phyloP scores from a whole-genome alignment of 441 rosid genomes.

The Euphorbia schlechtendalii region DNA sequence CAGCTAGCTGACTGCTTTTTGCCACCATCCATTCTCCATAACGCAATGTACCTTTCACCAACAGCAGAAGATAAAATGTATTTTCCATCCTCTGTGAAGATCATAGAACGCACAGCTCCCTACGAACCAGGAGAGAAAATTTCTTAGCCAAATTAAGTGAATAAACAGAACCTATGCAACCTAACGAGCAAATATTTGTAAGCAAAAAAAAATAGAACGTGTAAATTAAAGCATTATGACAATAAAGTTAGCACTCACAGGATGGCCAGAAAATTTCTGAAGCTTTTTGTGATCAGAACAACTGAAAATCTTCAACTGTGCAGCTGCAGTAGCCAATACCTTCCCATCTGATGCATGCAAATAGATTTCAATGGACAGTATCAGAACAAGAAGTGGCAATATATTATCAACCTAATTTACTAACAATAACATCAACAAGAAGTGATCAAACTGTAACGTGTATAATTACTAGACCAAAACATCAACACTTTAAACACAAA shows the following conservation, averaged over 20 bases:
- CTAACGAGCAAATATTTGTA: neutral
- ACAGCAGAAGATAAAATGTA: constrained; percentile 70
- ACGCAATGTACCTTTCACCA: constrained; percentile 73
- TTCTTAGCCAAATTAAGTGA: constrained; percentile 13
- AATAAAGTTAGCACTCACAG: constrained; percentile 54
- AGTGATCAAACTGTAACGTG: neutral
- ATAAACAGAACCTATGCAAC: neutral
- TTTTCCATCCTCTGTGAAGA: constrained; percentile 72
- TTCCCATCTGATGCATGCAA: constrained; percentile 56
- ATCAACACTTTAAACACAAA: neutral
- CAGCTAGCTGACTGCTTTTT: constrained; percentile 85
- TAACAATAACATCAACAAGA: neutral
- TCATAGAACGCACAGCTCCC: constrained; percentile 82
- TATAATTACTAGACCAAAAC: neutral
- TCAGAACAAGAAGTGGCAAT: constrained; percentile 8
- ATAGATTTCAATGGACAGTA: constrained; percentile 3
- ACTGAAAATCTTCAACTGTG: constrained; percentile 64
- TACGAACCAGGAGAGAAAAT: constrained; percentile 22
- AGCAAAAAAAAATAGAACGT: neutral
- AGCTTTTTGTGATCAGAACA: constrained; percentile 70
- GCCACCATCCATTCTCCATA: constrained; percentile 69
- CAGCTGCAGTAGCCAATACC: constrained; percentile 70
- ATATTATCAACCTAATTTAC: neutral
- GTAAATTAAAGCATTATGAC: constrained; percentile 1
- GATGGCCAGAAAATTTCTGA: constrained; percentile 92